These are phyloP conservation scores for Darksidea phi DNA, from an alignment of 495 filamentous ascomycete genomes.

Conservation along the genomic window DNA sequence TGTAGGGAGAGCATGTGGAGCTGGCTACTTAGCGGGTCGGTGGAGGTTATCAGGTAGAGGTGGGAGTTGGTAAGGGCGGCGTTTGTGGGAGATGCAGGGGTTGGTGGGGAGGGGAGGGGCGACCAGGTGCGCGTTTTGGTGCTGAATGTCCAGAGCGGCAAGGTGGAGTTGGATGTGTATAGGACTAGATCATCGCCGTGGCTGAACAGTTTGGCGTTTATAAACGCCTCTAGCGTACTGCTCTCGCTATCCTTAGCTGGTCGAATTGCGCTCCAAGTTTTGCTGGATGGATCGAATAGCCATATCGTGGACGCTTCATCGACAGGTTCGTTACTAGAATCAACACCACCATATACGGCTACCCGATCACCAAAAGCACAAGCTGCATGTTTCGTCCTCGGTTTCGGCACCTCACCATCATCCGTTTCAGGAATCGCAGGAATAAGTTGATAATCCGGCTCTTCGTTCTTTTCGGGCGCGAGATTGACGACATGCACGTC, in stretches of 20 bases:
- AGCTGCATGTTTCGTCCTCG: conserved; percentile 4
- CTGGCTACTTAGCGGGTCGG: conserved; percentile 43
- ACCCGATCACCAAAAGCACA: background rate
- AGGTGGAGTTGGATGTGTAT: conserved; percentile 21
- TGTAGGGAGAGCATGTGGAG: conserved; percentile 47
- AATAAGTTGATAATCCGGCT: background rate
- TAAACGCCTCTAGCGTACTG: no score
- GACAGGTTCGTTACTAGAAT: conserved; percentile 31
- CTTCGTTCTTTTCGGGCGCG: background rate
- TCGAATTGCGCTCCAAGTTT: conserved; percentile 6
- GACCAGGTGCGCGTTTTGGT: conserved; percentile 48
- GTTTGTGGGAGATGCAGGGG: conserved; percentile 30
- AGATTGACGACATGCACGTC: conserved; percentile 48
- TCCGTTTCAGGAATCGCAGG: background rate
- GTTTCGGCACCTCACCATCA: background rate
- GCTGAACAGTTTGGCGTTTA: background rate
- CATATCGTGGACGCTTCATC: conserved; percentile 50
- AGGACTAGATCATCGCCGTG: background rate
- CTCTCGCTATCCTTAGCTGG: background rate
- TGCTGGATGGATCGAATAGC: conserved; percentile 47
- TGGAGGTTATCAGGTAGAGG: conserved; percentile 49
- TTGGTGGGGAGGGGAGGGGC: conserved; percentile 44
- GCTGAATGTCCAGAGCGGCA: conserved; percentile 51
- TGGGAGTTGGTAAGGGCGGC: conserved; percentile 46
- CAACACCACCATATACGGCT: conserved; percentile 4